A percentile compares a stretch with the other conserved stretches of the same genome.
Evolutionary conservation across 2,329 filamentous ascomycete species (phyloP).

Genomic region (Ceratocystis papillata): DNA sequence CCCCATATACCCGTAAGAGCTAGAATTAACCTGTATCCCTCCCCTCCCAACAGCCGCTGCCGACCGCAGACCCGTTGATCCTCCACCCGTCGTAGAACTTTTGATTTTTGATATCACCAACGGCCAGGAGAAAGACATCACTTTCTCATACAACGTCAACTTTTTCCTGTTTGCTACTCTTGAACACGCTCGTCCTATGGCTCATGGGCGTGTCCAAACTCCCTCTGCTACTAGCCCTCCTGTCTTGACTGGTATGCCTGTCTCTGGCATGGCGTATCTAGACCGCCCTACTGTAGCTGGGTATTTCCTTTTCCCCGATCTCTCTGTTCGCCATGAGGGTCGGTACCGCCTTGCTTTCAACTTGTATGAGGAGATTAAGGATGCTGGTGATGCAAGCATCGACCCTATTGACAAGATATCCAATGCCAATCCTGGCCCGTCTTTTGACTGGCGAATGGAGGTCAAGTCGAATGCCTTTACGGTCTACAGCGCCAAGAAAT

Average conservation of each 20-base stretch:
- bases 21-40: not conserved
- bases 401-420: conserved; percentile 33
- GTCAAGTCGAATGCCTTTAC: conserved; percentile 79
- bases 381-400: conserved; percentile 64
- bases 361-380: conserved; percentile 87
- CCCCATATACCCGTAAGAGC: not conserved
- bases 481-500: conserved; percentile 96
- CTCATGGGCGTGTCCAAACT: conserved; percentile 62
- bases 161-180: conserved; percentile 95
- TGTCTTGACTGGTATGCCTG: conserved; percentile 85
- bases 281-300: conserved; percentile 71
- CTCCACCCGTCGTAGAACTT: conserved; percentile 85
- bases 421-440: conserved; percentile 38
- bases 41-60: conserved; percentile 50
- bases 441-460: conserved; percentile 75
- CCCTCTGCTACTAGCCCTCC: conserved; percentile 61
- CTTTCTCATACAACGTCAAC: conserved; percentile 87
- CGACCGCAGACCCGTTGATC: conserved; percentile 85
- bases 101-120: conserved; percentile 62
- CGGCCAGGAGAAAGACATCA: conserved; percentile 56
- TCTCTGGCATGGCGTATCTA: conserved; percentile 90
- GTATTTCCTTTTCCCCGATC: conserved; percentile 95
- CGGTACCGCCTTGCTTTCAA: conserved; percentile 86
- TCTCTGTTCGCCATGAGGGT: conserved; percentile 92
- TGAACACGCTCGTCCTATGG: conserved; percentile 73